These are phyloP conservation scores for Agrocybe praecox DNA, from an alignment of 768 basidiomycete genomes.

Conservation along the genomic window DNA sequence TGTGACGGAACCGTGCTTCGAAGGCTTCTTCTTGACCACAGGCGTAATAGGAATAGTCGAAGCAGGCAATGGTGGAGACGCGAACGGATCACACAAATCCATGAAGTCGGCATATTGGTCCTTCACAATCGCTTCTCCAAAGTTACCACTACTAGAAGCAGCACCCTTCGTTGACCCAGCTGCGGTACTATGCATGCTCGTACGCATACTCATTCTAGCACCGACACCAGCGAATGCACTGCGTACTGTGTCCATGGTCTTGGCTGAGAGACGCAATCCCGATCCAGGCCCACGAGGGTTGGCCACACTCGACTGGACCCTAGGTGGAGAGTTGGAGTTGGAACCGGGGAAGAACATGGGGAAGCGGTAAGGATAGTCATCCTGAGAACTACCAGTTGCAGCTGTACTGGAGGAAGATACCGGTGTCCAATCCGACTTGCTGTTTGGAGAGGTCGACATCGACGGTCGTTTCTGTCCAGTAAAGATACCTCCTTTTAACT, in stretches of 20 bases:
- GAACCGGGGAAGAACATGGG: conserved; percentile 19
- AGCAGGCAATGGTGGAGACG: conserved; percentile 19
- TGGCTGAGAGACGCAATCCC: conserved; percentile 19
- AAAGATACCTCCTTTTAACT: not conserved
- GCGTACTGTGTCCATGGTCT: conserved; percentile 23
- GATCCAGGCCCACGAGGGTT: conserved; percentile 15
- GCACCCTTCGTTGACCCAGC: conserved; percentile 1
- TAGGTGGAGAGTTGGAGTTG: conserved; percentile 16
- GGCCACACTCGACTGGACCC: not conserved
- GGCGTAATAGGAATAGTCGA: conserved; percentile 2
- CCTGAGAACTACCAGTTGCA: not conserved
- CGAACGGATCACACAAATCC: conserved; percentile 35
- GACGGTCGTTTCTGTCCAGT: conserved; percentile 11
- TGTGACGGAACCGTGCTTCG: not conserved
- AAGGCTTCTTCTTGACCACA: conserved; percentile 3
- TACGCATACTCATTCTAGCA: conserved; percentile 21
- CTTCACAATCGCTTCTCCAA: conserved; percentile 15
- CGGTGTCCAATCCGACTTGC: conserved; percentile 12
- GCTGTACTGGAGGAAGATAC: not conserved
- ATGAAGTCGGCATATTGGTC: conserved; percentile 30
- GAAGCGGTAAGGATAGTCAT: conserved; percentile 14
- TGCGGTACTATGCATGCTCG: conserved; percentile 9
- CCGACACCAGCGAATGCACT: conserved; percentile 23
- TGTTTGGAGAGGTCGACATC: conserved; percentile 11
- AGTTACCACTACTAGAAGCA: too few relatives aligned